These are phyloP conservation scores for Jamesozyma piceae DNA, from an alignment of 805 yeast genomes.

Conservation along the genomic window DNA sequence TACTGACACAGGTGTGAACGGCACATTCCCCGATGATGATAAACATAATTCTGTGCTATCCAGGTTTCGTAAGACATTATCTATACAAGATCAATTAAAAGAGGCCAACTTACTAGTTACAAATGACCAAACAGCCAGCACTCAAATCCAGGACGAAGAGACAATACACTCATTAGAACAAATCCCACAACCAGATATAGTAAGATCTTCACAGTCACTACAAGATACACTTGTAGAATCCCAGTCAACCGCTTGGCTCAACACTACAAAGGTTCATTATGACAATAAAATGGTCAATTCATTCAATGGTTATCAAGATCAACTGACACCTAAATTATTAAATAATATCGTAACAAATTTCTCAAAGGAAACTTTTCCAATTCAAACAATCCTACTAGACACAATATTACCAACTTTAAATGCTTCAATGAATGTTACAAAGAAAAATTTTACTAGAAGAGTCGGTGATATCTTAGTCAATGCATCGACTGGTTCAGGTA, in stretches of 20 bases:
- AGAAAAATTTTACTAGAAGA: slow-evolving; percentile 40
- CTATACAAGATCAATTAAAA: slow-evolving; percentile 21
- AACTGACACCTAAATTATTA: slow-evolving; percentile 26
- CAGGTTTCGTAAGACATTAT: slow-evolving; percentile 42
- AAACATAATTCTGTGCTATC: slow-evolving; percentile 45
- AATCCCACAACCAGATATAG: slow-evolving; percentile 67
- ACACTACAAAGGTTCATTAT: slow-evolving; percentile 23
- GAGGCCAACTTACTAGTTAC: slow-evolving; percentile 11
- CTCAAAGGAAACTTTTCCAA: slow-evolving; percentile 25
- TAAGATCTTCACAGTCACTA: slow-evolving; percentile 21
- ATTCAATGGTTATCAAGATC: slow-evolving; percentile 13
- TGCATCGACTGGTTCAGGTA: slow-evolving; percentile 95
- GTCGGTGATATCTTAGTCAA: slow-evolving; percentile 77
- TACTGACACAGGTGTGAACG: slow-evolving; percentile 1
- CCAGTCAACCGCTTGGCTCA: slow-evolving; percentile 23
- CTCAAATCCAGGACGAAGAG: slow-evolving; percentile 12
- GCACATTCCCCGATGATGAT: slow-evolving; percentile 6
- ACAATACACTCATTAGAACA: slow-evolving; percentile 46
- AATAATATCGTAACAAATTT: slow-evolving; percentile 23
- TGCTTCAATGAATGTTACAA: slow-evolving; percentile 19
- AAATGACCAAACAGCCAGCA: slow-evolving; percentile 14
- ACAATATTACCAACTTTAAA: slow-evolving; percentile 21
- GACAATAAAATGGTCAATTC: slow-evolving; percentile 22
- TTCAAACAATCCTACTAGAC: slow-evolving; percentile 26
- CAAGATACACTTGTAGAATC: background rate